Percentiles rank a stretch among this genome's conserved stretches.
Evolutionary conservation across 2,329 filamentous ascomycete genomes (phyloP).

Genomic region (Corynespora cassiicola): DNA sequence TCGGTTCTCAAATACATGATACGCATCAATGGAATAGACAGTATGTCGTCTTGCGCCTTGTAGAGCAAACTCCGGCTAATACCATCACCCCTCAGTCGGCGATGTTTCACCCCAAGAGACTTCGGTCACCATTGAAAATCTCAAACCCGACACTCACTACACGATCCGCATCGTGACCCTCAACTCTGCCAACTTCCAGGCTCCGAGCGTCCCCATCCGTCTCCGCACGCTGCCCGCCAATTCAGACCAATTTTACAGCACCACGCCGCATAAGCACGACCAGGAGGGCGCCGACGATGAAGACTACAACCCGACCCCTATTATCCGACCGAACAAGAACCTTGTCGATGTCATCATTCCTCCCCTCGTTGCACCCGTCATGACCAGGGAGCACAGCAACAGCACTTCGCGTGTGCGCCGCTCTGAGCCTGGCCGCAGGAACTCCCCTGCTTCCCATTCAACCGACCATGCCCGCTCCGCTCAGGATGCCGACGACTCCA

Average conservation of each 20-base stretch:
- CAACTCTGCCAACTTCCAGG: slow-evolving; percentile 90
- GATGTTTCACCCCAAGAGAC: slow-evolving; percentile 82
- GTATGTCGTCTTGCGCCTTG: slow-evolving; percentile 56
- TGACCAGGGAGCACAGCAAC: slow-evolving; percentile 70
- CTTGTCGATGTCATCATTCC: slow-evolving; percentile 67
- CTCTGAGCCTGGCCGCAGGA: slow-evolving; percentile 74
- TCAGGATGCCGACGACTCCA: slow-evolving; percentile 47
- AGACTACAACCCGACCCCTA: slow-evolving; percentile 58
- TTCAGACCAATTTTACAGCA: slow-evolving; percentile 54
- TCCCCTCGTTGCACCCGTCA: slow-evolving; percentile 65
- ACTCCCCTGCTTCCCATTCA: slow-evolving; percentile 72
- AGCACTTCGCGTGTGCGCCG: slow-evolving; percentile 63
- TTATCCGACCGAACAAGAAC: slow-evolving; percentile 59
- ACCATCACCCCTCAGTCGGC: slow-evolving; percentile 66
- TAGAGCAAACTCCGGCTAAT: slow-evolving; percentile 13
- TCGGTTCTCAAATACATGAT: slow-evolving; percentile 87
- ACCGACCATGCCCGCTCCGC: slow-evolving; percentile 37
- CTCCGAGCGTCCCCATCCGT: slow-evolving; percentile 83
- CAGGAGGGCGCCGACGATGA: slow-evolving; percentile 45
- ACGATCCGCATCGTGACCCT: slow-evolving; percentile 93
- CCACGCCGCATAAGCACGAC: slow-evolving; percentile 58
- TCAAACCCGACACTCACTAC: slow-evolving; percentile 88
- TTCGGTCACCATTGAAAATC: slow-evolving; percentile 87
- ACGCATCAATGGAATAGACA: slow-evolving; percentile 90
- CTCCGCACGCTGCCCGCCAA: slow-evolving; percentile 69